Evolutionary conservation across 192 early-diverging fungal genomes (phyloP).

Genomic region (Podochytrium sp.): DNA sequence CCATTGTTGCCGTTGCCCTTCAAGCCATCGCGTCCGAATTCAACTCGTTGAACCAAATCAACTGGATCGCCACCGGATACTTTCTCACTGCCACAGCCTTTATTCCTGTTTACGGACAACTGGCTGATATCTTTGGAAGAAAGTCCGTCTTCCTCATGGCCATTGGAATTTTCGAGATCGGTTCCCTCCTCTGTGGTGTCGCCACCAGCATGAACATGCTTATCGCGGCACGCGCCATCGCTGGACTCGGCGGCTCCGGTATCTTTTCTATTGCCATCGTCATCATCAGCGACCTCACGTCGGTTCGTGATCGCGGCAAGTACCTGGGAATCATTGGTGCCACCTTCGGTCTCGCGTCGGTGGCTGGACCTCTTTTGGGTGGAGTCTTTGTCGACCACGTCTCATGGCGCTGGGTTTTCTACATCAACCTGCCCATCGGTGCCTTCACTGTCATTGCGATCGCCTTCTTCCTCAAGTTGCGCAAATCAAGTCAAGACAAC

Average conservation of each 20-base stretch:
- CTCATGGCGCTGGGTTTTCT: slow-evolving; percentile 38
- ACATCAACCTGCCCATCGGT: slow-evolving; percentile 72
- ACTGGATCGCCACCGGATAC: slow-evolving; percentile 34
- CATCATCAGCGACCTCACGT: slow-evolving; percentile 68
- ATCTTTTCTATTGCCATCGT: slow-evolving; percentile 78
- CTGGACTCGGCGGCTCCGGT: slow-evolving; percentile 76
- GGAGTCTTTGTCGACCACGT: slow-evolving; percentile 76
- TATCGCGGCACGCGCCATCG: slow-evolving; percentile 72
- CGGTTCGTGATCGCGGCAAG: slow-evolving; percentile 65
- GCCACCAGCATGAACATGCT: slow-evolving; percentile 60
- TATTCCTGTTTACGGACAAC: slow-evolving; percentile 61
- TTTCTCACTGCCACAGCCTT: slow-evolving; percentile 64
- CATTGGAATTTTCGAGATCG: slow-evolving; percentile 73
- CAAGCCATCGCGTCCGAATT: slow-evolving; percentile 41
- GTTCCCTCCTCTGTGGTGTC: slow-evolving; percentile 77
- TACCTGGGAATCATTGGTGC: slow-evolving; percentile 75
- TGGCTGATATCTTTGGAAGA: slow-evolving; percentile 89
- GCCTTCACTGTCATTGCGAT: slow-evolving; percentile 60
- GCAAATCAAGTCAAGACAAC: slow-evolving; percentile 5
- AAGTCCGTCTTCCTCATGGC: slow-evolving; percentile 71
- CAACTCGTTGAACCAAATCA: slow-evolving; percentile 8
- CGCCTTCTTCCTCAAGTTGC: slow-evolving; percentile 55
- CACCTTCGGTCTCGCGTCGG: slow-evolving; percentile 74
- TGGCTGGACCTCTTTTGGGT: slow-evolving; percentile 80
- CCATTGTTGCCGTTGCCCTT: slow-evolving; percentile 47